phyloP scores from a whole-genome alignment of 306 rosid species.

The Ormosia semicastrata region DNA sequence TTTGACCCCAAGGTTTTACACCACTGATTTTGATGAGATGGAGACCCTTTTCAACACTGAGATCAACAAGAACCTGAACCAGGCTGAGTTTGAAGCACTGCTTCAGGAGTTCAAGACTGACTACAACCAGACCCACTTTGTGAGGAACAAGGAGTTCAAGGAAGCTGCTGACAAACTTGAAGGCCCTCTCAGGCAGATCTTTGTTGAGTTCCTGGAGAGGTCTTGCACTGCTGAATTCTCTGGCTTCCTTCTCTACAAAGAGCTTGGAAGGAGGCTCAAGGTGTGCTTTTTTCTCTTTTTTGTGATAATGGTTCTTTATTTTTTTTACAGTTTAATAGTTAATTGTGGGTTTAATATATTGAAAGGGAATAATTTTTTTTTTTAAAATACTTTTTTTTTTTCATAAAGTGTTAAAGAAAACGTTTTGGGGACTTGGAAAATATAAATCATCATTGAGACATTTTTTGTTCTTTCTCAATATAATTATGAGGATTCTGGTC shows the following conservation, averaged over 20 bases:
- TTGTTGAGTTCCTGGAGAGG: slow-evolving; percentile 97
- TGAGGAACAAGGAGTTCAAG: slow-evolving; percentile 95
- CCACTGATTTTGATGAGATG: slow-evolving; percentile 97
- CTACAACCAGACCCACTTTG: slow-evolving; percentile 94
- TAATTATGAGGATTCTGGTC: slow-evolving; percentile 1
- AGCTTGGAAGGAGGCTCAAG: slow-evolving; percentile 97
- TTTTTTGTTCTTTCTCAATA: background rate
- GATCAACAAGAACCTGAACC: slow-evolving; percentile 85
- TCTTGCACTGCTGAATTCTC: slow-evolving; percentile 99
- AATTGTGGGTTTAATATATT: background rate
- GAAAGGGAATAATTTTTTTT: background rate
- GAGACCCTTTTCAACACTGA: slow-evolving; percentile 96
- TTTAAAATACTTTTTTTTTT: background rate
- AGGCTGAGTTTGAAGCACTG: slow-evolving; percentile 79
- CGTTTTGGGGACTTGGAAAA: background rate
- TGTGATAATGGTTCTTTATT: no score
- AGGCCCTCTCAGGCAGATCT: slow-evolving; percentile 86
- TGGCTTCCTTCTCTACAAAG: slow-evolving; percentile 96
- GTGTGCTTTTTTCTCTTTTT: slow-evolving; percentile 21
- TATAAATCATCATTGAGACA: background rate
- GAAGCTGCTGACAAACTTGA: slow-evolving; percentile 92
- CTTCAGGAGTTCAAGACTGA: slow-evolving; percentile 99
- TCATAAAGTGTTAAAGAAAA: background rate
- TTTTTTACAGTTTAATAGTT: background rate
- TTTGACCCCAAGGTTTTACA: slow-evolving; percentile 90